Conservation (phyloP, 768 basidiomycete species). For the Cyclocybe cylindracea region DNA sequence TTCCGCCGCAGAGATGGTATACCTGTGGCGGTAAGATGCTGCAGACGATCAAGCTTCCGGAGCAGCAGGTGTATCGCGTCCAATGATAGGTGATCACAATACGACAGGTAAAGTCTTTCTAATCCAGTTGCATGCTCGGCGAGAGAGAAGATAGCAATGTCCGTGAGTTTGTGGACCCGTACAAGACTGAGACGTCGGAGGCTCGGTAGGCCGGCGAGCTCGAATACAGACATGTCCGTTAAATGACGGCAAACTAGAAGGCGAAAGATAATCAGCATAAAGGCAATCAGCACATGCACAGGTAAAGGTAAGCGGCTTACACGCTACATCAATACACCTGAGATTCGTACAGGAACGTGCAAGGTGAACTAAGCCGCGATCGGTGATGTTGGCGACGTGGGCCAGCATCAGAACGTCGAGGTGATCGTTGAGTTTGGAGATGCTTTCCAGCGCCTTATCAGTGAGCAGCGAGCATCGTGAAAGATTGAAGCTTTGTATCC, state of each 20-base stretch:
- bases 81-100: conserved; percentile 81
- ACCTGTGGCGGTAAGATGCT: conserved; percentile 80
- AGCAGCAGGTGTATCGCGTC: conserved; percentile 74
- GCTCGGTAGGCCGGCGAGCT: conserved; percentile 67
- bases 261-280: conserved; percentile 10
- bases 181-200: conserved; percentile 81
- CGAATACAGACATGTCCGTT: conserved; percentile 84
- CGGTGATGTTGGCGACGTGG: conserved; percentile 81
- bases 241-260: conserved; percentile 73
- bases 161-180: conserved; percentile 80
- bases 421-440: conserved; percentile 71
- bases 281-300: conserved; percentile 9
- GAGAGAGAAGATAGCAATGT: conserved; percentile 77
- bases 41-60: conserved; percentile 56
- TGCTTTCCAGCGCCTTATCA: conserved; percentile 65
- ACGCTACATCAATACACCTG: conserved; percentile 83
- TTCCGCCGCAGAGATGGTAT: conserved; percentile 70
- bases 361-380: conserved; percentile 66
- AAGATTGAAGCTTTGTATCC: conserved; percentile 73
- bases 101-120: conserved; percentile 83
- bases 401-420: conserved; percentile 81
- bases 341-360: conserved; percentile 72
- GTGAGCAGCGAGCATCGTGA: conserved; percentile 79
- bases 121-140: conserved; percentile 70
- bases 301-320: conserved; percentile 45